A percentile compares a stretch with the other conserved stretches of the same genome.
These are phyloP conservation scores for Lippia alba DNA, from an alignment of 305 asterid species.

Conservation along the genomic window DNA sequence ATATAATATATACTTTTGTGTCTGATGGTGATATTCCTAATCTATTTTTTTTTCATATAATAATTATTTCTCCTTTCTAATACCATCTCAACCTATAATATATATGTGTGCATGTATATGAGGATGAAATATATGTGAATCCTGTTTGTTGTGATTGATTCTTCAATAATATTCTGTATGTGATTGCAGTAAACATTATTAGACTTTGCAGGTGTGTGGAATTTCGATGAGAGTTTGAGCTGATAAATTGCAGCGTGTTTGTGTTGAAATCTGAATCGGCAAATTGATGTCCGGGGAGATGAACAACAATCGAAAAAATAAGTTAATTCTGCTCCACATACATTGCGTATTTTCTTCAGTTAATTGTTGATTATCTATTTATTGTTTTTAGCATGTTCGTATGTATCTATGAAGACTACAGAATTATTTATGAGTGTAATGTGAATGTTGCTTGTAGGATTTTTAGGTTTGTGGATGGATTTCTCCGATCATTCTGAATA, in stretches of 20 bases:
- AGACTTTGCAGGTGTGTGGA: slow-evolving; percentile 23
- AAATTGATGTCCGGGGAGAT: slow-evolving; percentile 63
- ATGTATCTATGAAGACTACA: not conserved
- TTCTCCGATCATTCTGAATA: not conserved
- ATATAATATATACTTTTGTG: too few species aligned
- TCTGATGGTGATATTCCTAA: too few species aligned
- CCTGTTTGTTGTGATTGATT: not conserved
- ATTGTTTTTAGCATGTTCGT: not conserved
- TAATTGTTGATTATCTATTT: not conserved
- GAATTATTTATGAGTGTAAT: too few species aligned
- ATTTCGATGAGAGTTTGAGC: slow-evolving; percentile 22
- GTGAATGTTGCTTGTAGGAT: not conserved
- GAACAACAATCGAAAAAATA: slow-evolving; percentile 57
- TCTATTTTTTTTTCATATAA: too few species aligned
- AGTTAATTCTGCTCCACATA: slow-evolving; percentile 11
- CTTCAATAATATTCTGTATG: not conserved
- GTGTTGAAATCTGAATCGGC: slow-evolving; percentile 41
- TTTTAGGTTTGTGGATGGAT: not conserved
- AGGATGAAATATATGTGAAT: not conserved
- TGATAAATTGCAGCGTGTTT: slow-evolving; percentile 2
- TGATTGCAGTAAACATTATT: not conserved
- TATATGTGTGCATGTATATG: too few species aligned
- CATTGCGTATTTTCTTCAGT: not conserved
- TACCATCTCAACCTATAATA: too few species aligned
- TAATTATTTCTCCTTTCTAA: too few species aligned